These are phyloP conservation scores for Leptosphaerulina australis DNA, from an alignment of 2,329 filamentous ascomycete genomes.

Conservation along the genomic window DNA sequence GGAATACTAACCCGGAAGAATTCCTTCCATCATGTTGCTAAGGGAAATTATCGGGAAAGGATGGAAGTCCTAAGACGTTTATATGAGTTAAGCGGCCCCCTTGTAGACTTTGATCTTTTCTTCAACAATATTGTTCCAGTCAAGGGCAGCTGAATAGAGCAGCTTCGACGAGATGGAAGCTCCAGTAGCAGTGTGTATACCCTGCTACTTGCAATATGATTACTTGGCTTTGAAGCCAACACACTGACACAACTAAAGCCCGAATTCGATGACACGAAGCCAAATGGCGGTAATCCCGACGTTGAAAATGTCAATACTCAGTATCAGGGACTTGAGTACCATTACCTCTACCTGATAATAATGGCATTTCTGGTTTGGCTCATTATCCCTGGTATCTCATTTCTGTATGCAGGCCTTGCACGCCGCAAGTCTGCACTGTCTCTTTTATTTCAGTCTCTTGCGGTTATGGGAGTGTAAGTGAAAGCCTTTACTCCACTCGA, in stretches of 20 bases:
- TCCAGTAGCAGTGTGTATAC: conserved; percentile 26
- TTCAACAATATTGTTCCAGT: conserved; percentile 8
- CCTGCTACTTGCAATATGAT: not conserved
- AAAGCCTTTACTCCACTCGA: not conserved
- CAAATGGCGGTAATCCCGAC: conserved; percentile 62
- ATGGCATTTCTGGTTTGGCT: conserved; percentile 68
- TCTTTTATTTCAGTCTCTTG: conserved; percentile 67
- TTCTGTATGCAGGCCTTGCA: conserved; percentile 68
- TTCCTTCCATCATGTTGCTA: conserved; percentile 12
- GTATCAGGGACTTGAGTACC: conserved; percentile 64
- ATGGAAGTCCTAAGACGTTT: conserved; percentile 13
- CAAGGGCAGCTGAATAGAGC: not conserved
- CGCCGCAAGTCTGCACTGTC: conserved; percentile 67
- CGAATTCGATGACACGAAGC: conserved; percentile 50
- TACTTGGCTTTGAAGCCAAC: not conserved
- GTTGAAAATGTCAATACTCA: conserved; percentile 63
- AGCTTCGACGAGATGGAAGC: conserved; percentile 18
- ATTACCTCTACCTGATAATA: conserved; percentile 65
- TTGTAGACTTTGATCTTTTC: conserved; percentile 8
- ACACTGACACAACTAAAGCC: conserved; percentile 36
- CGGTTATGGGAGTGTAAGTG: conserved; percentile 60
- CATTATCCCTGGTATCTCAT: conserved; percentile 70
- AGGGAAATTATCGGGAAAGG: conserved; percentile 19
- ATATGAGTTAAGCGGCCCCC: conserved; percentile 31
- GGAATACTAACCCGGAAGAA: conserved; percentile 16